Conservation (phyloP, 2,329 filamentous ascomycete genomes). For the Colletotrichum musae region DNA sequence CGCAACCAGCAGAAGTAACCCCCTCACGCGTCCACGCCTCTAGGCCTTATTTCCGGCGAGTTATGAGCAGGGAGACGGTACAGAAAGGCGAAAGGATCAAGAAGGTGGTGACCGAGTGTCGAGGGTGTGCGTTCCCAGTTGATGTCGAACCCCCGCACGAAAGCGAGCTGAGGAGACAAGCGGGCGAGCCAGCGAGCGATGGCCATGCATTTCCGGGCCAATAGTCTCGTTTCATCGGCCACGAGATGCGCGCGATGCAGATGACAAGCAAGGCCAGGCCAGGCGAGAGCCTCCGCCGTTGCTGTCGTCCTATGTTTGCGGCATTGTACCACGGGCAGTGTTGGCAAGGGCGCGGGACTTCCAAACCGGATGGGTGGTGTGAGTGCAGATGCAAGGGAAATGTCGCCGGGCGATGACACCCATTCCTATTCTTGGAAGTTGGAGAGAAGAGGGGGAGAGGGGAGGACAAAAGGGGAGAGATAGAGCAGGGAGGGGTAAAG, state of each 20-base stretch:
- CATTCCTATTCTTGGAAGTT: constrained; percentile 32
- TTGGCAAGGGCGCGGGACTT: neutral
- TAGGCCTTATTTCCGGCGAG: constrained; percentile 11
- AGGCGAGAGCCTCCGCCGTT: neutral
- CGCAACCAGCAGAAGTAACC: neutral
- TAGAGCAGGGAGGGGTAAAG: constrained; percentile 25
- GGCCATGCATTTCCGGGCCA: constrained; percentile 15
- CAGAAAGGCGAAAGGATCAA: constrained; percentile 10
- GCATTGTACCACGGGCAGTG: neutral
- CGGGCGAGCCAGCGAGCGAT: constrained; percentile 14
- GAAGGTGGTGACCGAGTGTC: constrained; percentile 13
- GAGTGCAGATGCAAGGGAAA: neutral
- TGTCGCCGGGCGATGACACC: constrained; percentile 14
- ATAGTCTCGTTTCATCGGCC: constrained; percentile 33
- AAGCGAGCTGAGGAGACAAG: neutral
- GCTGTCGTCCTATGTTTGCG: constrained; percentile 26
- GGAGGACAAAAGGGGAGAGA: neutral
- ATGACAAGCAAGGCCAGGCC: constrained; percentile 20
- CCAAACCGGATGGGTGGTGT: neutral
- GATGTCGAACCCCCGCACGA: constrained; percentile 27
- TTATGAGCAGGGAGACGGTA: constrained; percentile 5
- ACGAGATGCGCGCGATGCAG: constrained; percentile 12
- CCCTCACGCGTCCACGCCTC: constrained; percentile 9
- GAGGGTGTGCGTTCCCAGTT: neutral
- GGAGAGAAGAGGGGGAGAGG: constrained; percentile 22